Conservation (phyloP, 805 yeast species). For the Cyberlindnera veronae region DNA sequence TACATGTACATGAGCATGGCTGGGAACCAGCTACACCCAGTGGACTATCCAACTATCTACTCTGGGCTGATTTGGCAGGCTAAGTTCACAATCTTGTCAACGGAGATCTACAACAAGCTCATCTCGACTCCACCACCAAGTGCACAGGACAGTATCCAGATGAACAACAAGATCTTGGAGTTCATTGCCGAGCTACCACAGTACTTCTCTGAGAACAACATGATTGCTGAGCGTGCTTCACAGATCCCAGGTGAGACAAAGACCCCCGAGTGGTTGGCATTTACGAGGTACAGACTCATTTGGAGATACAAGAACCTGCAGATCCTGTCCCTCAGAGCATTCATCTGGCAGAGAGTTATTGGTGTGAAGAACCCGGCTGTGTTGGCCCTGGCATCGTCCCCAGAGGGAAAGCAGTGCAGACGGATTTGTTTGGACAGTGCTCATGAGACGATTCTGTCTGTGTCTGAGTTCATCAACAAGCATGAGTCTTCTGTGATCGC, state of each 20-base stretch:
- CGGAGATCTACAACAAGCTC: slow-evolving; percentile 45
- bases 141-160: slow-evolving; percentile 46
- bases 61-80: slow-evolving; percentile 57
- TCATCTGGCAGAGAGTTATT: slow-evolving; percentile 50
- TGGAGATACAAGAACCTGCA: slow-evolving; percentile 61
- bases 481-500: slow-evolving; percentile 43
- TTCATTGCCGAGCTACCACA: slow-evolving; percentile 43
- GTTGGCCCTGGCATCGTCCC: slow-evolving; percentile 32
- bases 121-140: slow-evolving; percentile 47
- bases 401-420: slow-evolving; percentile 47
- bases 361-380: slow-evolving; percentile 34
- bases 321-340: slow-evolving; percentile 51
- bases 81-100: slow-evolving; percentile 44
- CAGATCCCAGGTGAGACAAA: slow-evolving; percentile 21
- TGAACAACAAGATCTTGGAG: slow-evolving; percentile 40
- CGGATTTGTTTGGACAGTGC: slow-evolving; percentile 49
- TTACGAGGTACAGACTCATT: slow-evolving; percentile 48
- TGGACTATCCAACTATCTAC: slow-evolving; percentile 48
- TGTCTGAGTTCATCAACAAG: slow-evolving; percentile 36
- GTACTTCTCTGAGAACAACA: slow-evolving; percentile 42
- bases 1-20: slow-evolving; percentile 20
- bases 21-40: slow-evolving; percentile 19
- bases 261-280: slow-evolving; percentile 49
- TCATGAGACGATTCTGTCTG: slow-evolving; percentile 48
- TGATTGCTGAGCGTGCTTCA: slow-evolving; percentile 27